These are phyloP conservation scores for Aspergillus piperis DNA, from an alignment of 2,329 filamentous ascomycete species.

Conservation along the genomic window DNA sequence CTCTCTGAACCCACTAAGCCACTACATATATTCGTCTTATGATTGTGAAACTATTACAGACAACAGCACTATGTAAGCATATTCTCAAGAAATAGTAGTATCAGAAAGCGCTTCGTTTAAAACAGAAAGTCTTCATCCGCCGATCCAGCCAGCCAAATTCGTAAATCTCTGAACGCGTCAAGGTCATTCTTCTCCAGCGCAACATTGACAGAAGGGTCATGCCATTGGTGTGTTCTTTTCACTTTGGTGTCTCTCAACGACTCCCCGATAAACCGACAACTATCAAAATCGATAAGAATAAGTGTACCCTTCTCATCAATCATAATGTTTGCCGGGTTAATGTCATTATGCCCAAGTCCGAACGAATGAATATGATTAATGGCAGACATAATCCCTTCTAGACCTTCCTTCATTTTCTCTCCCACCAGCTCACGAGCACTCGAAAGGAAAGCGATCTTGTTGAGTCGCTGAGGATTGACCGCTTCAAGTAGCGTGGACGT, in stretches of 20 bases:
- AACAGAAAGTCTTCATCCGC: conserved; percentile 10
- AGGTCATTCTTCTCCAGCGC: conserved; percentile 22
- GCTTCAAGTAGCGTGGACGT: conserved; percentile 22
- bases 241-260: conserved; percentile 16
- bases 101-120: too few species aligned
- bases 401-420: conserved; percentile 15
- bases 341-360: conserved; percentile 32
- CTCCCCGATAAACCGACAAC: conserved; percentile 27
- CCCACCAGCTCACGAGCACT: conserved; percentile 20
- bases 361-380: conserved; percentile 35
- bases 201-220: conserved; percentile 17
- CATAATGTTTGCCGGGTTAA: conserved; percentile 36
- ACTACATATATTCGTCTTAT: too few species aligned
- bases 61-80: too few species aligned
- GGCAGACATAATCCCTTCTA: conserved; percentile 25
- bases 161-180: conserved; percentile 22
- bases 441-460: conserved; percentile 24
- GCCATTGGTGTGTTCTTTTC: conserved; percentile 25
- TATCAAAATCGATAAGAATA: conserved; percentile 35
- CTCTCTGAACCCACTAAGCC: too few species aligned
- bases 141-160: conserved; percentile 18
- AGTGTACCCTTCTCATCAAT: conserved; percentile 25
- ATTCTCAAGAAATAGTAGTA: too few species aligned
- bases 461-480: conserved; percentile 22
- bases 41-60: too few species aligned